Percentiles rank a stretch among this genome's conserved stretches.
These are phyloP conservation scores for Tulasnella sp. DNA, from an alignment of 768 basidiomycete genomes.

Conservation along the genomic window DNA sequence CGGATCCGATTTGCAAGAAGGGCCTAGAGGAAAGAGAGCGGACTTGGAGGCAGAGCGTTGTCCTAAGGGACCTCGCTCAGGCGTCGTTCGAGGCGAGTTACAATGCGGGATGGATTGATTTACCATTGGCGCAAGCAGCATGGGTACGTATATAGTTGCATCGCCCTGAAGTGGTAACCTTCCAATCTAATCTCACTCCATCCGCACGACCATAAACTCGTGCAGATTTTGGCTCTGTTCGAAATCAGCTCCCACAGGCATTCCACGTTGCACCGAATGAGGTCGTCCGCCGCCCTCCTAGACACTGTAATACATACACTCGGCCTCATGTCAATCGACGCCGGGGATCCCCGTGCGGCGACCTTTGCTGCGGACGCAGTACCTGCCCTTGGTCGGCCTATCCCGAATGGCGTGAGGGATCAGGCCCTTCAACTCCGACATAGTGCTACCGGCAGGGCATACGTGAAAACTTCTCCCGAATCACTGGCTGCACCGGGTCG, in stretches of 20 bases:
- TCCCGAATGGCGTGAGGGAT: not conserved
- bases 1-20: not conserved
- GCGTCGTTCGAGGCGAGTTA: slow-evolving; percentile 13
- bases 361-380: slow-evolving; percentile 2
- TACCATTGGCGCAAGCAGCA: slow-evolving; percentile 15
- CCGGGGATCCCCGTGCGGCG: slow-evolving; percentile 1
- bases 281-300: not conserved
- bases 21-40: no score
- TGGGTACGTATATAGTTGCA: no score
- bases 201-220: no score
- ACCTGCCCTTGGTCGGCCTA: not conserved
- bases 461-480: not conserved
- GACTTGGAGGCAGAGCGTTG: not conserved
- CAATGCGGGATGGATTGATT: slow-evolving; percentile 16
- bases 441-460: no score
- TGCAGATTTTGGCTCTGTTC: slow-evolving; percentile 11
- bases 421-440: not conserved
- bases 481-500: not conserved
- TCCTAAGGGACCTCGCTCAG: slow-evolving; percentile 14
- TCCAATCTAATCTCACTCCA: no score
- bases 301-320: slow-evolving; percentile 10
- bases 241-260: slow-evolving; percentile 14
- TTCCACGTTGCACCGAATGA: not conserved
- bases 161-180: no score
- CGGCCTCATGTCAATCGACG: slow-evolving; percentile 14